Evolutionary conservation across 805 yeast genomes (phyloP).

Genomic region (Candida incommunis): DNA sequence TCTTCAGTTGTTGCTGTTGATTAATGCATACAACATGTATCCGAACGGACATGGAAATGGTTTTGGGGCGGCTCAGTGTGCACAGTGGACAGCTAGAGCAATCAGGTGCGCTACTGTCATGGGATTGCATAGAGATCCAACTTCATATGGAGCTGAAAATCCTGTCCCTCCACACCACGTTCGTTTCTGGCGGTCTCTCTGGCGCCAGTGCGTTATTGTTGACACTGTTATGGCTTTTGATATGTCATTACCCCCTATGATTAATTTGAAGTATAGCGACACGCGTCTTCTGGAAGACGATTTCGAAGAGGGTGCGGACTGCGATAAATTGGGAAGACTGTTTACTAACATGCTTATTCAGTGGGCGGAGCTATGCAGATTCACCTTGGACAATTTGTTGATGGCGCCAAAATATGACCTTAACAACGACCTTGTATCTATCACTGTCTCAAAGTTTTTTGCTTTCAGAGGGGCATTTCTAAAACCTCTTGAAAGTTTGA

Average conservation of each 20-base stretch:
- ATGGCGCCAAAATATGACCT: neutral
- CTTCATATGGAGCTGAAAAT: constrained; percentile 3
- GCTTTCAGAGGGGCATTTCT: neutral
- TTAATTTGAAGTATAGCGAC: constrained; percentile 8
- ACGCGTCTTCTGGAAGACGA: neutral
- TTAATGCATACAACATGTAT: constrained; percentile 5
- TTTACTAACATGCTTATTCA: constrained; percentile 1
- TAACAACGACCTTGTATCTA: neutral
- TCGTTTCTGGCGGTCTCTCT: constrained; percentile 13
- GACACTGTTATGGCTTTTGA: constrained; percentile 14
- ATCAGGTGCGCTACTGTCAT: constrained; percentile 14
- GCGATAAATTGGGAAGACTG: constrained; percentile 2
- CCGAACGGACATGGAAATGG: constrained; percentile 1
- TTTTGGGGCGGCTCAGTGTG: constrained; percentile 4
- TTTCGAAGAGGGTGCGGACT: constrained; percentile 1
- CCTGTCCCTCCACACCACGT: constrained; percentile 8
- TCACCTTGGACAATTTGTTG: neutral
- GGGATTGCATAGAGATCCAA: constrained; percentile 19
- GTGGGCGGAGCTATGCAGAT: neutral
- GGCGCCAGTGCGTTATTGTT: constrained; percentile 13
- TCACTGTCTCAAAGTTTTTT: neutral
- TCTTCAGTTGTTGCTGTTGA: constrained; percentile 12
- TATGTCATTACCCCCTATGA: constrained; percentile 6
- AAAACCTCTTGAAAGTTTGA: neutral
- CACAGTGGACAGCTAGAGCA: constrained; percentile 11